Evolutionary conservation across 73 alveolate genomes (phyloP), one percentile per base, ranked within the genome.

Genomic region (Paramecium primaurelia): DNA sequence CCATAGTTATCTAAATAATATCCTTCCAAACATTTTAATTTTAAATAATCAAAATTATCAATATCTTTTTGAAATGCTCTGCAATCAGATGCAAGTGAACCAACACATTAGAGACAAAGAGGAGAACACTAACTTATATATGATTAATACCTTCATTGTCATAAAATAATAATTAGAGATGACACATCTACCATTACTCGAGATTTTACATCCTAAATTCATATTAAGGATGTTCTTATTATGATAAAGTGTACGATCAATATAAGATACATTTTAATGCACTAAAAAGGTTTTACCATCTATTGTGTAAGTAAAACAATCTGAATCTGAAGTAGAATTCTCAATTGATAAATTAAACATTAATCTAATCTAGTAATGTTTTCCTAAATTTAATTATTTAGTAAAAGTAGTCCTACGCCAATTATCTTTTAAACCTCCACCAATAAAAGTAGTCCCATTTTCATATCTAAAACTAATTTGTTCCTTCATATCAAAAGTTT

Each of bases 161-260:
- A 73, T 73, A 36, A 73, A 40, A 38, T 73, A 73, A 73, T 73
- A 73, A 73, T 73, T 73, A 36, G 87, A 37, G 34, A 73, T 73
- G 10, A 40, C 87, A 73, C 87, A 73, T 38, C 87, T 73, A 30
- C 87, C 87, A 37, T 73, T 44, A 38, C 87, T 73, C 59, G 59
- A 73, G 58, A 73, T 34, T 73, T 40, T 73, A 11, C 87, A 73
- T 40, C 87, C 87, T 73, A 73, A 37, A 73, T 73, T 73, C 58
- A 73, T 73, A 73, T 73, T 73, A n/a, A 73, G 26, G 30, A 40
- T 73, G n/a, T 73, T 73, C 28, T 73, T 73, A 38, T 25, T 73
- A 73, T 73, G 87, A 22, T 30, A 20, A 14, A 73, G 58, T 37
- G 59, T 73, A 37, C 40, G 58, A 73, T 73, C 87, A 73, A 73